phyloP scores from a whole-genome alignment of 2,329 filamentous ascomycete genomes.

The Sporothrix brasiliensis region DNA sequence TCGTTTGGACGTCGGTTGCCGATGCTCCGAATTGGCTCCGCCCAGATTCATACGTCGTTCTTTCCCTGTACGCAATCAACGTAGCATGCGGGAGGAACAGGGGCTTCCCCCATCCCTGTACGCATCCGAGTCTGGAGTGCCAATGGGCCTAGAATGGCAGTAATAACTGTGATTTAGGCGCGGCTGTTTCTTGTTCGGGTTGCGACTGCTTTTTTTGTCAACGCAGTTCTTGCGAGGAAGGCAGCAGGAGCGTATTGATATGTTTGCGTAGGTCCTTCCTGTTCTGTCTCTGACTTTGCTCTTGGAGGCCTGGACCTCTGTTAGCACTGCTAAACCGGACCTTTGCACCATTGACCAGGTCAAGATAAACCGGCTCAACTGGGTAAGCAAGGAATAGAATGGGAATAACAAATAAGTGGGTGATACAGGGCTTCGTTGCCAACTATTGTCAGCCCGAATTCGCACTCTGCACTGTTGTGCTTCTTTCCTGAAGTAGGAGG shows the following conservation, averaged over 20 bases:
- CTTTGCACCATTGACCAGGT: background rate
- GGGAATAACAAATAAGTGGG: background rate
- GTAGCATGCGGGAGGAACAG: constrained; percentile 7
- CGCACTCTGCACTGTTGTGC: too few relatives aligned
- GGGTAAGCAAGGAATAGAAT: background rate
- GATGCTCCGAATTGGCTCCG: constrained; percentile 7
- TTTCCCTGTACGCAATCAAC: constrained; percentile 1
- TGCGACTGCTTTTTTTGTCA: background rate
- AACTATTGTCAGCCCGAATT: background rate
- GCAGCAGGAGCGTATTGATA: background rate
- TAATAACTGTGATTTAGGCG: background rate
- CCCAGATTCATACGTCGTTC: constrained; percentile 15
- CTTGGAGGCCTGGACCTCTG: constrained; percentile 7
- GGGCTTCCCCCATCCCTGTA: background rate
- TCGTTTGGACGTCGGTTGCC: background rate
- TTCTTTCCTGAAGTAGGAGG: background rate
- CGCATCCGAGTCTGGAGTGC: constrained; percentile 5
- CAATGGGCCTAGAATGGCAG: background rate
- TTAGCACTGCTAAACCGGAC: background rate
- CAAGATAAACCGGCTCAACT: background rate
- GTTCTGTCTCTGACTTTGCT: background rate
- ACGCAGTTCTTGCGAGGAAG: background rate
- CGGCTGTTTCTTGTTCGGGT: background rate
- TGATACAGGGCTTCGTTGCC: background rate
- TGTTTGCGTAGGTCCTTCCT: background rate